Base-by-base conservation (phyloP, 805 yeast species). In the Metahyphopichia silvanorum region DNA sequence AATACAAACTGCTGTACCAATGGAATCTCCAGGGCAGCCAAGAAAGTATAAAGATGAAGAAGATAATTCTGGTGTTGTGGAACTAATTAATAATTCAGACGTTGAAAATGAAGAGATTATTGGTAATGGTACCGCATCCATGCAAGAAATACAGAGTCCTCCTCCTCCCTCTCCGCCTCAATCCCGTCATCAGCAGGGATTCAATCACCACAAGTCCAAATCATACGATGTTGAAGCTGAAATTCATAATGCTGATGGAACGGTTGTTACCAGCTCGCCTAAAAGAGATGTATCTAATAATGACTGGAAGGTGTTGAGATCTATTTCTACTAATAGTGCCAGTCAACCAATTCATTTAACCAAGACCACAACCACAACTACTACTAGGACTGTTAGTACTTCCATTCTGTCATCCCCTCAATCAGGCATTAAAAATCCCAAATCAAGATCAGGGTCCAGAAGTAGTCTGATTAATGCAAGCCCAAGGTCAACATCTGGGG, bases 21-120 rank as follows among this genome's bases (percentile, higher is more conserved):
- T 76, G 43, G 86, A 86, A 31, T 86, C 96, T 2, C 98, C 98
- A 0, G 98, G 98, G 2, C 98, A 93, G 60, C 98, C 98, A 25
- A 76, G 97, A 51, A 91, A 91, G 49, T 63, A 63, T 43, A 57
- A 63, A 22, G 64, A 69, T 3, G 56, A 66, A 5, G 53, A 42
- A 16, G 46, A 51, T 6, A 44, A 41, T 30, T 42, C 55, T 3
- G 27, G 55, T 51, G 26, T 70, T 42, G 50, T 68, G 44, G 53
- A 75, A 50, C 50, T 61, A 8, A 50, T 54, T 25, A 66, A 67
- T 35, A 63, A 73, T 2, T 76, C 70, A 38, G 74, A 68, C 18
- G 76, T 70, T 33, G 42, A 38, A 13, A 33, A 32, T 14, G 46
- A 30, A 15, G 30, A 26, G 10, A 21, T 32, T 32, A 31, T 44